Evolutionary conservation across 2,329 filamentous ascomycete genomes (phyloP), one percentile per base, ranked within the genome.

Genomic region (Shiraia bambusicola): DNA sequence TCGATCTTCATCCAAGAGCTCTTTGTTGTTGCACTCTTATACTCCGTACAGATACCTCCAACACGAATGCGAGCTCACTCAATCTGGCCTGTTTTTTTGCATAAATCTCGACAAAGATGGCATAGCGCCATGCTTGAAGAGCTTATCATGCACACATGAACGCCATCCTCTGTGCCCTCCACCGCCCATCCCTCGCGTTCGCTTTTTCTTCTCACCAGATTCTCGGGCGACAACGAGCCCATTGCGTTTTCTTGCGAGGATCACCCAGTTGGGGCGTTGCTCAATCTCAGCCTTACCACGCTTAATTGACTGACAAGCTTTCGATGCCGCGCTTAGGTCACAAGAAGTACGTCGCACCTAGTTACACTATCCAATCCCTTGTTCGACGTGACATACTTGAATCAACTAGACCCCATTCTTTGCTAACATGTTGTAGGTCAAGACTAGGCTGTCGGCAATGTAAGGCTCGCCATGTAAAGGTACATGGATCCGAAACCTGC

Each of bases 381-480:
- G 28, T 19, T 34, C 28, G 24, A n/a, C 28, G 31, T n/a, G 40
- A 14, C 11, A 32, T 30, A n/a, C n/a, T n/a, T n/a, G n/a, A n/a
- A n/a, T n/a, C n/a, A n/a, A n/a, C n/a, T n/a, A n/a, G n/a, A n/a
- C n/a, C n/a, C n/a, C n/a, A n/a, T n/a, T n/a, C n/a, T n/a, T n/a
- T n/a, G n/a, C 19, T 22, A 4, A 22, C 19, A 22, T 4, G 8
- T 22, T 22, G 17, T 22, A 55, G 52, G 33, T 58, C 54, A 29
- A 49, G 54, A 37, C 36, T 58, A 28, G 66, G 65, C 30, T 69
- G 66, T 42, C 47, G 57, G 33, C 64, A 66, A 45, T 69, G 65
- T 47, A 69, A 69, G 49, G 54, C 56, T 35, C 58, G 66, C 35
- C 66, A 67, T 46, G 66, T 69, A 10, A 69, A 69, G 54, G 66